phyloP scores from a whole-genome alignment of 1,284 basidiomycete genomes.

The Inonotus obliquus region DNA sequence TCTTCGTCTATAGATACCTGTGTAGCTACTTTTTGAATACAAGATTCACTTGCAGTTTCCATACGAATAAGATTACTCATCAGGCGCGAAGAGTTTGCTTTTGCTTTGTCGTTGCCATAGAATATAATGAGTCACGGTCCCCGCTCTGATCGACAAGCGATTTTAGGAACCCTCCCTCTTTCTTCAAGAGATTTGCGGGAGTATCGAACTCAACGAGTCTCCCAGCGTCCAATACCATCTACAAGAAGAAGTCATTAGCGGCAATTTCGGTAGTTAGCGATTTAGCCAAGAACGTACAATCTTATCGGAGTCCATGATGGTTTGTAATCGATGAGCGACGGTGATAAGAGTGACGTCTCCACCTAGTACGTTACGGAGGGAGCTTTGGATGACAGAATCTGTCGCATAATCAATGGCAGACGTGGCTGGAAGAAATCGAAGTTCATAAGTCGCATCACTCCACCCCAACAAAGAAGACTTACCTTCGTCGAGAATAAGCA shows the following conservation, averaged over 20 bases:
- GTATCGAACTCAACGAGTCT: constrained; percentile 39
- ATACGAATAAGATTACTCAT: background rate
- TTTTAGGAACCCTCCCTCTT: constrained; percentile 40
- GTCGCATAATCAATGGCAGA: constrained; percentile 47
- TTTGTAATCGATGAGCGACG: constrained; percentile 67
- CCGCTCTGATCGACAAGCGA: constrained; percentile 43
- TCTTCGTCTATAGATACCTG: no score
- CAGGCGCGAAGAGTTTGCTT: background rate
- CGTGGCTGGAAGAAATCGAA: background rate
- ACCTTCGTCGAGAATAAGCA: constrained; percentile 35
- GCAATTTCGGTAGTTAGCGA: background rate
- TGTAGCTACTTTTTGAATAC: no score
- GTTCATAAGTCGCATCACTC: background rate
- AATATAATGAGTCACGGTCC: constrained; percentile 33
- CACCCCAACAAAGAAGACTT: background rate
- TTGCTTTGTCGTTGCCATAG: constrained; percentile 25
- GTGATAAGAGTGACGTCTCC: constrained; percentile 59
- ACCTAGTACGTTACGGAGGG: constrained; percentile 48
- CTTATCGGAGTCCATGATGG: constrained; percentile 65
- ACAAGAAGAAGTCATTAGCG: background rate
- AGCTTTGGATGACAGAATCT: constrained; percentile 33
- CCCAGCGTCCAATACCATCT: constrained; percentile 36
- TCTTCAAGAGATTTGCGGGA: constrained; percentile 45
- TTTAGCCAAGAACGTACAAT: constrained; percentile 27
- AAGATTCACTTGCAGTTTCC: no score